Evolutionary conservation across 179 eudicot genomes (phyloP), one percentile per base, ranked within the genome.

Genomic region (Silene vulgaris): DNA sequence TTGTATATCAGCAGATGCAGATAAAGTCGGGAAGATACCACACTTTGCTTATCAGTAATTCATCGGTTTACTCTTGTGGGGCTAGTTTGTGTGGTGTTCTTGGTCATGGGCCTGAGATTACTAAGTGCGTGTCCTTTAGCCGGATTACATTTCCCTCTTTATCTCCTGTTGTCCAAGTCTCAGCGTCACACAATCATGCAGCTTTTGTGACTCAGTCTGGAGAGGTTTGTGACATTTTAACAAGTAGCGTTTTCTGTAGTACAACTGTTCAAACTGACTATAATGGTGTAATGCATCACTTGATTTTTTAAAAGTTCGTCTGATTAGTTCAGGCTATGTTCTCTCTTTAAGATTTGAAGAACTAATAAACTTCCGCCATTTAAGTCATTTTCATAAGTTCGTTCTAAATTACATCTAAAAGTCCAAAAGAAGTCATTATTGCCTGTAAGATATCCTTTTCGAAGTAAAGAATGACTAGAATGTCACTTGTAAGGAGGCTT

Each of bases 11-110:
- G 79, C 92, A 92, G 97, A 92, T 92, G 99, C 97, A 95, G 88
- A 90, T 95, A 78, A 90, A 84, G 80, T 86, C 96, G 1, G 99
- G 99, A 73, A 92, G 86, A 69, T 92, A 92, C 81, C 99, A 95
- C 79, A 88, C 97, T 5, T 80, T 95, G 85, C 85, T 95, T 83
- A 76, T 92, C 80, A 89, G 86, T 37, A 85, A 87, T 84, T 90
- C 89, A 64, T 86, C 88, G 3, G 97, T 86, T 32, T 95, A 92
- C 80, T 89, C 99, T 12, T 95, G 97, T 81, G 99, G 99, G 76
- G 92, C 97, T 29, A 90, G 93, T 76, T 85, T 95, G 82, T 95
- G 92, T 70, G 99, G 99, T 72, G 99, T 92, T 83, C 97, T 95
- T 76, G 99, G 99, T 76, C 99, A 92, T 82, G 99, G 99, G 65